Percentiles rank a stretch among this genome's conserved stretches.
Evolutionary conservation across 2,329 filamentous ascomycete species (phyloP).

Genomic region (Thielaviopsis euricoi): DNA sequence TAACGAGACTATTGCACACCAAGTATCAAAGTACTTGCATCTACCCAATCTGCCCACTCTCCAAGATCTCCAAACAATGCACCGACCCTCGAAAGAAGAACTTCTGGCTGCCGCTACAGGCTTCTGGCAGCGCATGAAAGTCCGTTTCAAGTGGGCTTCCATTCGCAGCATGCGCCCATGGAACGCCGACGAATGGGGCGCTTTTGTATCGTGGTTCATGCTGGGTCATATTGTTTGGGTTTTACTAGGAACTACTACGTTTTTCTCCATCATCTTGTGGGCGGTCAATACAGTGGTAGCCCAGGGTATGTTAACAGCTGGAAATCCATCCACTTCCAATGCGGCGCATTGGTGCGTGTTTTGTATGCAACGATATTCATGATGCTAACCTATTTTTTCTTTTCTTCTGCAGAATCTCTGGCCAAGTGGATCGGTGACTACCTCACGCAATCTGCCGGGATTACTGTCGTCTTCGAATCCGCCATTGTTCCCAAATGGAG

Average conservation of each 20-base stretch:
- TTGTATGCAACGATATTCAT: not conserved
- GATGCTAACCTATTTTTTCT: slow-evolving; percentile 13
- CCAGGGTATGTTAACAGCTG: slow-evolving; percentile 44
- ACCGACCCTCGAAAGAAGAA: slow-evolving; percentile 86
- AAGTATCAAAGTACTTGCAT: slow-evolving; percentile 43
- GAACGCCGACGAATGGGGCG: slow-evolving; percentile 91
- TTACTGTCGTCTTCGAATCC: slow-evolving; percentile 92
- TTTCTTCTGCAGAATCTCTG: slow-evolving; percentile 51
- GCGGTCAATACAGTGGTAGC: slow-evolving; percentile 93
- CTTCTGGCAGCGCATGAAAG: slow-evolving; percentile 77
- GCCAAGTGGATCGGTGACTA: slow-evolving; percentile 92
- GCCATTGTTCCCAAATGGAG: slow-evolving; percentile 95
- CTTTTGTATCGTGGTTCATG: slow-evolving; percentile 86
- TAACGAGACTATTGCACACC: slow-evolving; percentile 29
- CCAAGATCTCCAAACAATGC: slow-evolving; percentile 19
- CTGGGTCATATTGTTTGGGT: slow-evolving; percentile 91
- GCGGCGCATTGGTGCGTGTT: not conserved
- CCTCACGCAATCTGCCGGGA: slow-evolving; percentile 77
- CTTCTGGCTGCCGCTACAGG: slow-evolving; percentile 79
- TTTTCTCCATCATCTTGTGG: slow-evolving; percentile 81
- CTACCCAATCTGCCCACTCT: slow-evolving; percentile 42
- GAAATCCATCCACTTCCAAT: not conserved
- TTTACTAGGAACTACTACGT: slow-evolving; percentile 90
- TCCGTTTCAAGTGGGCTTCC: slow-evolving; percentile 95
- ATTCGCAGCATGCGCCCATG: slow-evolving; percentile 87